A percentile compares a stretch with the other conserved stretches of the same genome.
Evolutionary conservation across 2,329 filamentous ascomycete species (phyloP).

Genomic region (Pseudogymnoascus destructans): DNA sequence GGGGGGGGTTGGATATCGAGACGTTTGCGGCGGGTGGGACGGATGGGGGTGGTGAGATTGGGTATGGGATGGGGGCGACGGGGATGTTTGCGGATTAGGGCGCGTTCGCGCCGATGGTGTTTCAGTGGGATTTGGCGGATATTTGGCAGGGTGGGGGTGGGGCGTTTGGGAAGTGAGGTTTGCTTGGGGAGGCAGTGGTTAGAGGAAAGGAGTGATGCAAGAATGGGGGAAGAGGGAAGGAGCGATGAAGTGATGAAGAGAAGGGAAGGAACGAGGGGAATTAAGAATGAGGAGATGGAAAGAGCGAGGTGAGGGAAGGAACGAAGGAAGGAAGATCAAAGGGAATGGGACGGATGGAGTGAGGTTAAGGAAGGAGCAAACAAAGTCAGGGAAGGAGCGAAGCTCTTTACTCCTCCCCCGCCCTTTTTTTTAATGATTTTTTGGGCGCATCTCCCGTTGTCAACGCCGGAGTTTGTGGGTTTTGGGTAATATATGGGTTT

Average conservation of each 20-base stretch:
- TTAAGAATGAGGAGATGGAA: background rate
- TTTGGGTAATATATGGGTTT: background rate
- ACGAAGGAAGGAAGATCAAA: background rate
- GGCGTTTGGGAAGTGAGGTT: background rate
- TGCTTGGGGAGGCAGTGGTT: background rate
- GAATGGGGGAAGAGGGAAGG: background rate
- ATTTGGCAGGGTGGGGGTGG: slow-evolving; percentile 1
- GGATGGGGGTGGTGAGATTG: background rate
- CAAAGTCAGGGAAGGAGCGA: background rate
- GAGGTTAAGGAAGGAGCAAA: background rate
- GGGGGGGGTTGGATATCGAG: background rate
- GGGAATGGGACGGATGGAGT: background rate
- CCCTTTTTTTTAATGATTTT: background rate
- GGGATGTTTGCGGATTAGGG: background rate
- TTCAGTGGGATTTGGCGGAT: slow-evolving; percentile 8
- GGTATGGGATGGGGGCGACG: background rate
- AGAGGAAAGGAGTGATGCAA: background rate
- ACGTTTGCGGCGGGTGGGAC: background rate
- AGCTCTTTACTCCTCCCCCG: background rate
- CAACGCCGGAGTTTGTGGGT: background rate
- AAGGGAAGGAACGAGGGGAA: background rate
- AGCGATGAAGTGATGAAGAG: background rate
- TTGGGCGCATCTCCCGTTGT: background rate
- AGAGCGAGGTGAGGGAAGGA: background rate
- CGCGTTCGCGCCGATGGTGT: background rate